Conservation (phyloP, 805 yeast species). For the Ogataea dorogensis region DNA sequence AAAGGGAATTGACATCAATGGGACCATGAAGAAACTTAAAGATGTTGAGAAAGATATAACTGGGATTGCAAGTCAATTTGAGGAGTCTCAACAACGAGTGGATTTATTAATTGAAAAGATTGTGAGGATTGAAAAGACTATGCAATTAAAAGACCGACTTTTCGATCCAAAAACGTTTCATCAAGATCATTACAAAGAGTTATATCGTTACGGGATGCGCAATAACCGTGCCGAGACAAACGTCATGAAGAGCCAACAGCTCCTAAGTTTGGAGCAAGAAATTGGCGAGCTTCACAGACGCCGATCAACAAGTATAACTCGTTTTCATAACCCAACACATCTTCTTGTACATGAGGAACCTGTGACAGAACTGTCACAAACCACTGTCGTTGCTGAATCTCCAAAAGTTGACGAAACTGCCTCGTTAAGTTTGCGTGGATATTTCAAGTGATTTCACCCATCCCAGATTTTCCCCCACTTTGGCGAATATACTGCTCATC, state of each 20-base stretch:
- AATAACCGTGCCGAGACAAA: constrained; percentile 15
- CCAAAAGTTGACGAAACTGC: constrained; percentile 5
- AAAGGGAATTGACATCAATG: constrained; percentile 7
- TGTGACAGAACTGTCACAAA: constrained; percentile 17
- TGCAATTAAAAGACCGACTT: constrained; percentile 39
- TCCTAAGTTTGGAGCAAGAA: constrained; percentile 27
- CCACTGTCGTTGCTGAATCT: constrained; percentile 17
- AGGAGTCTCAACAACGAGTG: constrained; percentile 19
- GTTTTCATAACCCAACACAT: constrained; percentile 24
- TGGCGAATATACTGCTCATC: constrained; percentile 43
- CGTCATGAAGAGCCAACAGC: constrained; percentile 27
- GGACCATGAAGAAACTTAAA: constrained; percentile 7
- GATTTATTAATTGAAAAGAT: constrained; percentile 30
- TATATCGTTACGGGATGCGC: constrained; percentile 34
- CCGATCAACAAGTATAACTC: constrained; percentile 20
- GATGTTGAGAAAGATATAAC: constrained; percentile 20
- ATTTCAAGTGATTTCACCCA: constrained; percentile 9
- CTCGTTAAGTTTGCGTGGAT: constrained; percentile 10
- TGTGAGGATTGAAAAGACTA: constrained; percentile 34
- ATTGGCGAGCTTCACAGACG: constrained; percentile 25
- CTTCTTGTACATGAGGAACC: constrained; percentile 20
- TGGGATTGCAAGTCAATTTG: constrained; percentile 22
- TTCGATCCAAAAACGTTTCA: constrained; percentile 38
- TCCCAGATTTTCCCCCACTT: constrained; percentile 38
- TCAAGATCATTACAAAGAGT: constrained; percentile 42